Base-by-base conservation (phyloP, 148 eudicot species). In the Rheum nobile region DNA sequence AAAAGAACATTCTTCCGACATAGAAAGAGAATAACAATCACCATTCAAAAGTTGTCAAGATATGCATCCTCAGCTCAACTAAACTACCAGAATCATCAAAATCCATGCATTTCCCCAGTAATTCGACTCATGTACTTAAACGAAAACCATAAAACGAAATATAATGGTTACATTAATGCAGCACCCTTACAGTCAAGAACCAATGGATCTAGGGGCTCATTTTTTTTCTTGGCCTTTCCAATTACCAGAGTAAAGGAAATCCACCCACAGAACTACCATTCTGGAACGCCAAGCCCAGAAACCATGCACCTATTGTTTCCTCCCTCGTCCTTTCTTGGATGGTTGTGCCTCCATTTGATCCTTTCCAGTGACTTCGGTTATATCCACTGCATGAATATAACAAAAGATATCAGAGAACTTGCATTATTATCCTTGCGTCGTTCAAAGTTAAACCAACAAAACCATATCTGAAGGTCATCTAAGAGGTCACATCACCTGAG, bases 251-350 rank as follows among this genome's bases (percentile, higher is more conserved):
- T 41, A 41, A 41, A 41, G 37, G 3, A 35, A 26, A 59, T 11
- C 35, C 17, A 9, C 14, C 5, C 35, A 54, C 28, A 21, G 24
- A 11, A 59, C 10, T 59, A 59, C 67, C 67, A 9, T 26, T 57
- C 34, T 28, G 34, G 34, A 28, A 57, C 67, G 24, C 67, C 67
- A 26, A 28, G 35, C 6, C 67, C 35, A 3, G 24, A 10, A 61
- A 61, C 37, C 13, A 34, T 34, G 39, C 39, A 32, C 41, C 32
- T 75, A 89, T 82, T 94, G 98, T 69, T 94, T 94, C 85, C 98
- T 88, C 81, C 97, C 97, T 67, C 98, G 84, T 77, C 98, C 96
- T 79, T 87, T 94, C 88, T 86, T 91, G 55, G 90, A 57, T 61
- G 96, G 93, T 52, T 88, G 97, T 73, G 88, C 83, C 65, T 93